These are phyloP conservation scores for Tardiomyces blankii DNA, from an alignment of 1,139 yeast genomes.

Conservation along the genomic window DNA sequence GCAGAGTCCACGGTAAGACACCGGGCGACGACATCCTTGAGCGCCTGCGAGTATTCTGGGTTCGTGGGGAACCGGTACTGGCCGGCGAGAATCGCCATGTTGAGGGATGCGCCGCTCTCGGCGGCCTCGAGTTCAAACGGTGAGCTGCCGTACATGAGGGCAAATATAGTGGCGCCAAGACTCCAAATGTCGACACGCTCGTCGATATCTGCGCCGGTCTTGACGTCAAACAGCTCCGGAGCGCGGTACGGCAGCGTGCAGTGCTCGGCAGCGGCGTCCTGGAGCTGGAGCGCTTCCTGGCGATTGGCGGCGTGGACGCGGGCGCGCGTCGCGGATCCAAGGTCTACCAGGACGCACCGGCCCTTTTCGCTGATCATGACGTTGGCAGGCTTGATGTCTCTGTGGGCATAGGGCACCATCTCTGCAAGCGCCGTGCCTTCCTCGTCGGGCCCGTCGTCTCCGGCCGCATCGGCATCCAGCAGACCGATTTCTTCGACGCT, in stretches of 20 bases:
- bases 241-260: slow-evolving; percentile 85
- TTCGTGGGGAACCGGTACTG: slow-evolving; percentile 51
- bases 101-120: slow-evolving; percentile 72
- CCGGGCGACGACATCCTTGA: slow-evolving; percentile 42
- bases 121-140: slow-evolving; percentile 83
- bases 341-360: slow-evolving; percentile 65
- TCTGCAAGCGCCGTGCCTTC: slow-evolving; percentile 39
- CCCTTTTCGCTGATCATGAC: slow-evolving; percentile 70
- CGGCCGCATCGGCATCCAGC: slow-evolving; percentile 4
- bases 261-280: slow-evolving; percentile 76
- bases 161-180: slow-evolving; percentile 71
- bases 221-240: slow-evolving; percentile 77
- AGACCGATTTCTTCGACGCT: slow-evolving; percentile 12
- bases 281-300: slow-evolving; percentile 63
- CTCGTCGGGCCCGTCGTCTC: slow-evolving; percentile 11
- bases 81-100: slow-evolving; percentile 66
- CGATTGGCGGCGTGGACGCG: slow-evolving; percentile 43
- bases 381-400: slow-evolving; percentile 84
- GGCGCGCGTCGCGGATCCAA: slow-evolving; percentile 72
- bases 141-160: slow-evolving; percentile 65
- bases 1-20: slow-evolving; percentile 54
- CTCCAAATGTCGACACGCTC: slow-evolving; percentile 88
- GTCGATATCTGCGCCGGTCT: slow-evolving; percentile 48
- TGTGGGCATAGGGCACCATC: slow-evolving; percentile 65
- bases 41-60: slow-evolving; percentile 42